Percentiles rank a stretch among this genome's conserved stretches.
Evolutionary conservation across 164 flowering plant genomes (phyloP).

Genomic region (Liriodendron chinense): DNA sequence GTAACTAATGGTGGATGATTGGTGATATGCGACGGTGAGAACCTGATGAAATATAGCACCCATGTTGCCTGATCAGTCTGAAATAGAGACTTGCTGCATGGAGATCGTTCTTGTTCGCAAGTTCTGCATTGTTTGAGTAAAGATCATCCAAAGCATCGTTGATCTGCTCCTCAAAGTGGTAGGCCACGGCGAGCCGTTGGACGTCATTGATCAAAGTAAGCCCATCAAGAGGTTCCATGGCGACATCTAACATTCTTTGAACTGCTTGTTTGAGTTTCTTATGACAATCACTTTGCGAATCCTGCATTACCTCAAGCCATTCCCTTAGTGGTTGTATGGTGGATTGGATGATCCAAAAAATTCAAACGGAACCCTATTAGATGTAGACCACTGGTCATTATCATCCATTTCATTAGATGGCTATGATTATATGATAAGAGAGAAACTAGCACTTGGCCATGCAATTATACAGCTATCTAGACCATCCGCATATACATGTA

Average conservation of each 20-base stretch:
- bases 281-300: not conserved
- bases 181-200: slow-evolving; percentile 2
- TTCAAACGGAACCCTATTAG: not conserved
- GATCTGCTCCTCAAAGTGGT: not conserved
- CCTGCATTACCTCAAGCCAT: not conserved
- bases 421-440: too few species aligned
- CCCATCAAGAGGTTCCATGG: not conserved
- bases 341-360: not conserved
- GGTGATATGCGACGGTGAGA: too few species aligned
- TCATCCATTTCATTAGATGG: not conserved
- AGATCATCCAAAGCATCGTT: not conserved
- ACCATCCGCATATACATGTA: too few species aligned
- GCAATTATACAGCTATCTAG: too few species aligned
- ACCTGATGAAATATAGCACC: not conserved
- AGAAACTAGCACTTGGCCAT: too few species aligned
- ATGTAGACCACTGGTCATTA: not conserved
- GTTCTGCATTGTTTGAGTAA: not conserved
- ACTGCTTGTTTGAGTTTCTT: not conserved
- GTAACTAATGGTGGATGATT: too few species aligned
- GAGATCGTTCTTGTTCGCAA: not conserved
- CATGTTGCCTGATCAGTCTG: not conserved
- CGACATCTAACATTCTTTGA: not conserved
- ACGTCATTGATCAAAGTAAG: not conserved
- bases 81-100: not conserved
- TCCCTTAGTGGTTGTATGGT: too few species aligned